Conservation (phyloP, 2,329 filamentous ascomycete species). For the Monilinia vaccinii-corymbosi region DNA sequence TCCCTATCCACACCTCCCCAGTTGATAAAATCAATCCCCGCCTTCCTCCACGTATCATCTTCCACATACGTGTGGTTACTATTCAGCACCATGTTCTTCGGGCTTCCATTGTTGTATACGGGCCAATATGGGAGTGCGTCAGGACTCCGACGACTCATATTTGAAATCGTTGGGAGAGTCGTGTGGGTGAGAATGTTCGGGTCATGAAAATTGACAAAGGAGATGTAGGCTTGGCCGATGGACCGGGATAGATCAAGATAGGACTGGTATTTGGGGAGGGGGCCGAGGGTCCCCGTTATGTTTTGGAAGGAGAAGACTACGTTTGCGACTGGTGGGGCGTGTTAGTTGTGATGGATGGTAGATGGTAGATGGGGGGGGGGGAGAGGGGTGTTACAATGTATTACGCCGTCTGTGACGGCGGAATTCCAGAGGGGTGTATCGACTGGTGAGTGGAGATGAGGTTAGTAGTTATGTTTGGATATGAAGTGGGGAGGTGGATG, state of each 20-base stretch:
- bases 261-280: conserved; percentile 35
- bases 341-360: background rate
- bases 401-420: conserved; percentile 33
- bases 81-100: conserved; percentile 38
- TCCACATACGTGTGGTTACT: conserved; percentile 37
- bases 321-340: conserved; percentile 32
- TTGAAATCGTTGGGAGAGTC: background rate
- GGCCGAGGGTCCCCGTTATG: conserved; percentile 38
- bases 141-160: background rate
- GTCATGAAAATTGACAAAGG: conserved; percentile 35
- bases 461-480: background rate
- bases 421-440: conserved; percentile 37
- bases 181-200: conserved; percentile 30
- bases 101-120: conserved; percentile 31
- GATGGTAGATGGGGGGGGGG: background rate
- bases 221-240: conserved; percentile 22
- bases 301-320: conserved; percentile 44
- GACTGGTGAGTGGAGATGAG: conserved; percentile 17
- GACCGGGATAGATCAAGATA: conserved; percentile 26
- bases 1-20: conserved; percentile 31
- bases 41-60: conserved; percentile 38
- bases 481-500: too few species aligned
- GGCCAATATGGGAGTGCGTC: conserved; percentile 38
- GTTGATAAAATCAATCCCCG: conserved; percentile 38
- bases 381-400: conserved; percentile 30